Conservation (phyloP, 2,329 filamentous ascomycete species). For the Alternaria sp. region DNA sequence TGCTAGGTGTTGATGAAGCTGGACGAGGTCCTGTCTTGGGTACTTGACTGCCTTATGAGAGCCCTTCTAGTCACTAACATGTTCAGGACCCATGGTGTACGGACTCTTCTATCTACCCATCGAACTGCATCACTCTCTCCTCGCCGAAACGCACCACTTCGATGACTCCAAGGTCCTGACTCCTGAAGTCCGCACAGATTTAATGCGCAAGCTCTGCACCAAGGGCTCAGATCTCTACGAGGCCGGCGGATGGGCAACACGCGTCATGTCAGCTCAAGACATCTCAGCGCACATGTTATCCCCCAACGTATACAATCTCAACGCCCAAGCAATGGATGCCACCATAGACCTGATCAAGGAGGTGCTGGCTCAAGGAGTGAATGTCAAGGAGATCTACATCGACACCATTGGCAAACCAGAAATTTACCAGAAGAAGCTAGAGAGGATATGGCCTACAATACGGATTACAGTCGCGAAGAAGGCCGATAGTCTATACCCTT, state of each 20-base stretch:
- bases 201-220: slow-evolving; percentile 78
- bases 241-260: slow-evolving; percentile 83
- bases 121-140: slow-evolving; percentile 72
- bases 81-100: slow-evolving; percentile 72
- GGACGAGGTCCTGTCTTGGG: slow-evolving; percentile 93
- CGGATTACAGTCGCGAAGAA: slow-evolving; percentile 68
- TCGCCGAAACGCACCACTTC: slow-evolving; percentile 83
- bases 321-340: slow-evolving; percentile 93
- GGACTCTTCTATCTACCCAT: slow-evolving; percentile 74
- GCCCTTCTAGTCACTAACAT: slow-evolving; percentile 19
- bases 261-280: slow-evolving; percentile 81
- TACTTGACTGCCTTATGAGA: slow-evolving; percentile 52
- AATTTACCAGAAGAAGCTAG: slow-evolving; percentile 83
- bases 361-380: slow-evolving; percentile 79
- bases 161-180: slow-evolving; percentile 95
- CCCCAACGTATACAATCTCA: slow-evolving; percentile 80
- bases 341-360: slow-evolving; percentile 82
- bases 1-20: slow-evolving; percentile 91
- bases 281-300: slow-evolving; percentile 82
- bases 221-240: slow-evolving; percentile 64
- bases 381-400: slow-evolving; percentile 89
- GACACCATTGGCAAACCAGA: slow-evolving; percentile 89
- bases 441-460: slow-evolving; percentile 79
- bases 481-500: slow-evolving; percentile 90
- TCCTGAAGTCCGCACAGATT: slow-evolving; percentile 74